Evolutionary conservation across 75 land plant genomes (phyloP).

Genomic region (Sequoia sempervirens): DNA sequence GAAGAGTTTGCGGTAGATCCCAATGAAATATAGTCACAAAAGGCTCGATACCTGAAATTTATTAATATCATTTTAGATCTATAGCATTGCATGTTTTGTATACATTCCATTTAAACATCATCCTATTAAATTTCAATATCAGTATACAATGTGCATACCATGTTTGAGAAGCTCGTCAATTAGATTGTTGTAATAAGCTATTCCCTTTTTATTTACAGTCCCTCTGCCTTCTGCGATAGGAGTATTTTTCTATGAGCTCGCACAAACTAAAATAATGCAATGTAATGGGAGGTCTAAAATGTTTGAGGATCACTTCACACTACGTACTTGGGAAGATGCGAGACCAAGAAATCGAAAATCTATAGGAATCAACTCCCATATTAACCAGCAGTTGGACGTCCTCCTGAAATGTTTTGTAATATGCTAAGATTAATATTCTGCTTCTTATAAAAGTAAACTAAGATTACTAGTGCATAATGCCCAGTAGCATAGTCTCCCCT

Average conservation of each 20-base stretch:
- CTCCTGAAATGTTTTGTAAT: background rate
- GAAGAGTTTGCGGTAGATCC: constrained; percentile 29
- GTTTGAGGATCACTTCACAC: too few species aligned
- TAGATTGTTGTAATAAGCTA: constrained; percentile 36
- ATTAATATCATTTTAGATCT: too few species aligned
- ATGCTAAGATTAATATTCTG: too few species aligned
- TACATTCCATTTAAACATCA: too few species aligned
- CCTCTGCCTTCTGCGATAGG: background rate
- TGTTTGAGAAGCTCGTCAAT: constrained; percentile 23
- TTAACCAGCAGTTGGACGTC: constrained; percentile 19
- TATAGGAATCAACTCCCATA: constrained; percentile 24
- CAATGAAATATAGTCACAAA: constrained; percentile 25
- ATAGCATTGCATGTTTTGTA: too few species aligned
- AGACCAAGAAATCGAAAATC: constrained; percentile 26
- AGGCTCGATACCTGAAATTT: constrained; percentile 18
- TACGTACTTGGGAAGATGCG: constrained; percentile 21
- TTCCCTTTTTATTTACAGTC: constrained; percentile 23
- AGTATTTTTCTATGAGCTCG: background rate
- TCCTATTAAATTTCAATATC: too few species aligned
- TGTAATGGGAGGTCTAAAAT: background rate
- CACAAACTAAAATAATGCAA: background rate
- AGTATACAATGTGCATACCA: constrained; percentile 18
- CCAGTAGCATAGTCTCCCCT: too few species aligned
- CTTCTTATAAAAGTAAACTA: too few species aligned
- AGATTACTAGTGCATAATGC: too few species aligned